Conservation (phyloP, 129 eudicot species). For the Saposhnikovia divaricata region DNA sequence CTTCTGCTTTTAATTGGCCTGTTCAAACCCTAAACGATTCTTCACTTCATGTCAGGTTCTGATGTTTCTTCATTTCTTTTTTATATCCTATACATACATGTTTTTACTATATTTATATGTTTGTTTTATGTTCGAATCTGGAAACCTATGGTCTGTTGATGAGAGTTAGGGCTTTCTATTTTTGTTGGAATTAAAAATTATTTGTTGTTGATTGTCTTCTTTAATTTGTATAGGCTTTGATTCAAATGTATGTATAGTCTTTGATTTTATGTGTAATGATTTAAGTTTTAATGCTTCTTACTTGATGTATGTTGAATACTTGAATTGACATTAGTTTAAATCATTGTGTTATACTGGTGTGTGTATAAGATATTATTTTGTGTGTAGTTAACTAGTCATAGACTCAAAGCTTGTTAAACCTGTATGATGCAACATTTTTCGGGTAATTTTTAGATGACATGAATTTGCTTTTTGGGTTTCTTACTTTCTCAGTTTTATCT, state of each 20-base stretch:
- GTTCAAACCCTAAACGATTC: background rate
- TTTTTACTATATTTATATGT: background rate
- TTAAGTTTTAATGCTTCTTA: background rate
- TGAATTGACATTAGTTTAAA: background rate
- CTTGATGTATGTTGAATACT: background rate
- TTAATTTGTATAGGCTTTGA: too few relatives aligned
- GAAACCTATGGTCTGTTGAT: background rate
- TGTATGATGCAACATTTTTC: background rate
- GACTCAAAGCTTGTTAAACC: too few relatives aligned
- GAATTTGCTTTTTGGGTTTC: slow-evolving; percentile 2
- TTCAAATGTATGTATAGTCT: background rate
- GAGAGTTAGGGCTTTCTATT: background rate
- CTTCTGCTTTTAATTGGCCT: background rate
- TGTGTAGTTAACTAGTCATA: background rate
- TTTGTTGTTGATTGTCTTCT: too few relatives aligned
- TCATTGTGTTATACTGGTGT: background rate
- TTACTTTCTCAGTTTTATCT: background rate
- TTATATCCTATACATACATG: background rate
- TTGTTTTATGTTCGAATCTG: background rate
- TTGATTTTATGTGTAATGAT: background rate
- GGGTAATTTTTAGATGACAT: background rate
- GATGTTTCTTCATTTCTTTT: background rate
- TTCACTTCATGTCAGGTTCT: background rate
- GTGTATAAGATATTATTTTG: too few relatives aligned
- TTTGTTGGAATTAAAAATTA: background rate